These are phyloP conservation scores for Takashimella koratensis DNA, from an alignment of 1,284 basidiomycete genomes.

Conservation along the genomic window DNA sequence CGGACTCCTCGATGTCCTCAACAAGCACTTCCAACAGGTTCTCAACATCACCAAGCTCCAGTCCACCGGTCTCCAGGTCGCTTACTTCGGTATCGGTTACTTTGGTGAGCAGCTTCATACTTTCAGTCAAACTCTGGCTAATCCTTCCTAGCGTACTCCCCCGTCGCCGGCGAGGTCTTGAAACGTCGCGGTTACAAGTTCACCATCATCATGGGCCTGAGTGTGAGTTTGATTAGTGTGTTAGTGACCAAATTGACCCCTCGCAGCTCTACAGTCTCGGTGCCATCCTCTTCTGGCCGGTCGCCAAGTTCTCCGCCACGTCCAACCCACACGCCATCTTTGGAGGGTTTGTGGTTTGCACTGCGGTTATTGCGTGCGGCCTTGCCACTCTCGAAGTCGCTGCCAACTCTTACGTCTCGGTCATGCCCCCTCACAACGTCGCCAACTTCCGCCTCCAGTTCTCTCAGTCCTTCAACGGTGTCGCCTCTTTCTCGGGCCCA, in stretches of 20 bases:
- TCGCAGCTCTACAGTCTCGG: constrained; percentile 61
- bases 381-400: constrained; percentile 56
- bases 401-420: constrained; percentile 74
- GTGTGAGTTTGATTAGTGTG: constrained; percentile 17
- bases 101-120: constrained; percentile 56
- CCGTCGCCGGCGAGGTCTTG: constrained; percentile 48
- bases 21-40: constrained; percentile 75
- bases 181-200: constrained; percentile 51
- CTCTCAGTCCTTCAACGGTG: constrained; percentile 75
- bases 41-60: constrained; percentile 70
- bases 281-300: constrained; percentile 78
- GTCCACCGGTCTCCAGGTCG: constrained; percentile 77
- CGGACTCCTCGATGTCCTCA: constrained; percentile 77
- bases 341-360: constrained; percentile 70
- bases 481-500: constrained; percentile 73
- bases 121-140: constrained; percentile 55
- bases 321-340: constrained; percentile 52
- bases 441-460: constrained; percentile 76
- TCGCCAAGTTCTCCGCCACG: constrained; percentile 58
- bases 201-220: constrained; percentile 61
- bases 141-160: constrained; percentile 31
- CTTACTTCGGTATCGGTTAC: constrained; percentile 68
- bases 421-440: constrained; percentile 57
- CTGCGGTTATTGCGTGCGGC: constrained; percentile 64
- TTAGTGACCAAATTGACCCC: too few relatives aligned